Base-by-base conservation (phyloP, 495 filamentous ascomycete genomes). In the Aspergillus biplanus region DNA sequence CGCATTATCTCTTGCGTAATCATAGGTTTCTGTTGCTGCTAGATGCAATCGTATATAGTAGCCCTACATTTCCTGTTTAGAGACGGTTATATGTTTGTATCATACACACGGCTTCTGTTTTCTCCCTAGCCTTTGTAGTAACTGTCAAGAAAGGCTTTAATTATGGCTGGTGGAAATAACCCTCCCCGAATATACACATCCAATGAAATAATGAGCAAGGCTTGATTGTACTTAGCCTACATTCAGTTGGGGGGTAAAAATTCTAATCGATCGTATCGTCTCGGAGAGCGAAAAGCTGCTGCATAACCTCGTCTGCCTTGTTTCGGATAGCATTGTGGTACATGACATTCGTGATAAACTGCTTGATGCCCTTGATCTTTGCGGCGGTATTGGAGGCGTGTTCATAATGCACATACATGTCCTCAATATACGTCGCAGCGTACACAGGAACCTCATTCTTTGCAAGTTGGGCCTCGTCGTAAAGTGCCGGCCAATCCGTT, bases 371-470 rank as follows among this genome's bases (percentile, higher is more conserved):
- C 71, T 85, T 87, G 71, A 98, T 91, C 76, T 86, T 86, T 33
- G 77, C 73, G 12, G 91, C 92, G 32, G 93, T 95, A 64, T 87
- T 88, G 59, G 85, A 77, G 0, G 90, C 85, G 9, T 92, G 73
- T 31, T 88, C 87, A 64, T 83, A 90, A 65, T 94, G 88, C 34
- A 98, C 94, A 67, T 96, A 97, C 93, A 98, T 97, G 73, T 98
- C 94, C 59, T 97, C 91, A 1, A 92, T 69, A 61, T 88, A 98
- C n/a, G 83, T 87, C 0, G 90, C 91, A 6, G 92, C 88, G 66
- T 96, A 97, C 0, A 97, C 90, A 0, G 95, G 93, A 0, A 97
- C 92, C 62, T 89, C 80, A 68, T 97, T 97, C 64, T 84, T 80
- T 6, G 81, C 82, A 18, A 97, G 81, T 69, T 91, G 87, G 8